Percentiles rank a stretch among this genome's conserved stretches.
Conservation (phyloP, 2,329 filamentous ascomycete species). For the Neospermospora avenae region DNA sequence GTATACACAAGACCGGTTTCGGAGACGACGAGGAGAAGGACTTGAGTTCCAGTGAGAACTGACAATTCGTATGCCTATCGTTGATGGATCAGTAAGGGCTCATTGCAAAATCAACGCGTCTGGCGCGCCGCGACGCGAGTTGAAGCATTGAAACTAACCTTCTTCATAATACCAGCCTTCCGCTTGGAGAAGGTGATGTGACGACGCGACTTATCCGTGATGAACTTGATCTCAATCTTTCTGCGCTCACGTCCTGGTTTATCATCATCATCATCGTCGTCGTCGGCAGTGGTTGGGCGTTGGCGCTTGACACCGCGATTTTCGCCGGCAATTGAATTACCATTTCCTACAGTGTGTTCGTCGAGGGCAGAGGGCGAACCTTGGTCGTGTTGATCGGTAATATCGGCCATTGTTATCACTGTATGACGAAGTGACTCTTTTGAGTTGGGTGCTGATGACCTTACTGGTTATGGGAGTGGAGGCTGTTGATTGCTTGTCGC, state of each 20-base stretch:
- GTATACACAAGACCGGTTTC: constrained; percentile 98
- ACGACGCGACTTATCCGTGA: constrained; percentile 97
- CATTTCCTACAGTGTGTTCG: constrained; percentile 73
- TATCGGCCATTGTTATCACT: constrained; percentile 65
- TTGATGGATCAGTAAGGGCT: constrained; percentile 21
- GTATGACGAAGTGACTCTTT: constrained; percentile 38
- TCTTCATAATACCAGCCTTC: constrained; percentile 99
- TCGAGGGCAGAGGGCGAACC: constrained; percentile 72
- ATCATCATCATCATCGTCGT: constrained; percentile 96
- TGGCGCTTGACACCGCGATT: constrained; percentile 85
- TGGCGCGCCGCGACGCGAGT: constrained; percentile 26
- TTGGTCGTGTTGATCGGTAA: constrained; percentile 74
- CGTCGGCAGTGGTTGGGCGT: constrained; percentile 78
- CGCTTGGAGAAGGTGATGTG: constrained; percentile 99
- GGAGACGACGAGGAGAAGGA: constrained; percentile 91
- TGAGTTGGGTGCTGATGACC: constrained; percentile 36
- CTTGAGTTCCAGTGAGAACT: constrained; percentile 95
- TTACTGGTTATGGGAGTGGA: constrained; percentile 37
- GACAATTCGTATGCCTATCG: constrained; percentile 91
- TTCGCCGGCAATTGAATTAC: constrained; percentile 56
- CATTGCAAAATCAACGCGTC: constrained; percentile 19
- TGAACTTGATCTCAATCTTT: constrained; percentile 99
- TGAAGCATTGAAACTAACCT: constrained; percentile 59
- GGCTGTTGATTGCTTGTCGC: constrained; percentile 35
- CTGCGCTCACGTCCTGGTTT: constrained; percentile 96